Evolutionary conservation across 75 land plant genomes (phyloP).

Genomic region (Gnetum montanum): DNA sequence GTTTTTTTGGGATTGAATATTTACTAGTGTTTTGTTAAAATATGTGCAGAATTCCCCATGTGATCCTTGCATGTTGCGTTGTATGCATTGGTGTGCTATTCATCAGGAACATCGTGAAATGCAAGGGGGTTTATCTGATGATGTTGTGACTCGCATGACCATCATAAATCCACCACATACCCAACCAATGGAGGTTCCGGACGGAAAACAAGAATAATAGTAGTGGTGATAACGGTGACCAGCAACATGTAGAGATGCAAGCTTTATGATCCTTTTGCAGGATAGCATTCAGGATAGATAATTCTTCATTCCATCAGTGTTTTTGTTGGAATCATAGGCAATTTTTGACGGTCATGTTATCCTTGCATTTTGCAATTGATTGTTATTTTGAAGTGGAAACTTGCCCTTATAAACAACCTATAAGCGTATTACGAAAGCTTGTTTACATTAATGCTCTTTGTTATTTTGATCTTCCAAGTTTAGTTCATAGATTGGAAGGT

Average conservation of each 20-base stretch:
- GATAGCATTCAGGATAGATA: no score
- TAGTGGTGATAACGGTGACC: constrained; percentile 9
- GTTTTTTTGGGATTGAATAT: no score
- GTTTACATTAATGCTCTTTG: no score
- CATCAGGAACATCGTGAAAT: constrained; percentile 93
- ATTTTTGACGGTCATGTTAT: no score
- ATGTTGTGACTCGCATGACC: constrained; percentile 36
- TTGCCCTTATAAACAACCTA: no score
- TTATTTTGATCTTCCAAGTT: no score
- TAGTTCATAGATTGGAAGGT: no score
- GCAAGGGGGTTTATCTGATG: constrained; percentile 68
- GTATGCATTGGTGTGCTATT: constrained; percentile 91
- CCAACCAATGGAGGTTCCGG: constrained; percentile 58
- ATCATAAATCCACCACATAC: constrained; percentile 52
- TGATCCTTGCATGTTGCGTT: constrained; percentile 85
- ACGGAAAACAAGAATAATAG: constrained; percentile 2
- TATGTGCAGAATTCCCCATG: constrained; percentile 77
- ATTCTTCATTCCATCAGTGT: no score
- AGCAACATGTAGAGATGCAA: constrained; percentile 1
- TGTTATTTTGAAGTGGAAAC: no score
- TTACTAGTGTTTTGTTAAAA: background rate
- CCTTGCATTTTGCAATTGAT: no score
- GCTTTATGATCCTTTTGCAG: constrained; percentile 9
- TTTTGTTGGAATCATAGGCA: no score
- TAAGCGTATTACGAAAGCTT: no score